phyloP scores from a whole-genome alignment of 768 basidiomycete genomes.

The Boletus insuetus region DNA sequence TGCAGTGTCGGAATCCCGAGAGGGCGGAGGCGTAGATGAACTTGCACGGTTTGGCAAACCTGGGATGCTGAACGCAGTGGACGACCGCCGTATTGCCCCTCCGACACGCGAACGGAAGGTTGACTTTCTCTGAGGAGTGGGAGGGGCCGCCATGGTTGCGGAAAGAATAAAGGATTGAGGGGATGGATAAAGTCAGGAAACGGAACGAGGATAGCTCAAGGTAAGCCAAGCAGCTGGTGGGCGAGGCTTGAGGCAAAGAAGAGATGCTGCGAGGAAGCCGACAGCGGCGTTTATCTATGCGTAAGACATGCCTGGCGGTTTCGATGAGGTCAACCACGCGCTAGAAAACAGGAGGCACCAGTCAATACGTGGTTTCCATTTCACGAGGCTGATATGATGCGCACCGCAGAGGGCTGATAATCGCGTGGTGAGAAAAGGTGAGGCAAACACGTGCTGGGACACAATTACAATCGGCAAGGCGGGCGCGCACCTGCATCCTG shows the following conservation, averaged over 20 bases:
- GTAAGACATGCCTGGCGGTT: conserved; percentile 32
- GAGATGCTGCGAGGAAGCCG: conserved; percentile 17
- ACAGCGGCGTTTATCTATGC: conserved; percentile 26
- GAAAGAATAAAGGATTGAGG: conserved; percentile 6
- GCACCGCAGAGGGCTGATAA: conserved; percentile 33
- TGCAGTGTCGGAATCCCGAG: conserved; percentile 27
- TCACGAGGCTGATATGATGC: conserved; percentile 29
- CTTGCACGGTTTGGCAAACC: conserved; percentile 30
- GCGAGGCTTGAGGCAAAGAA: conserved; percentile 21
- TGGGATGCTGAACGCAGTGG: conserved; percentile 48
- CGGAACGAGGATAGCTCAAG: conserved; percentile 4
- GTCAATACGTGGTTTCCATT: conserved; percentile 19
- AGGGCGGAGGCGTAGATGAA: conserved; percentile 26
- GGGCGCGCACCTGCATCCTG: conserved; percentile 9
- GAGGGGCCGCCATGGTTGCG: conserved; percentile 28
- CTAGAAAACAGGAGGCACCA: conserved; percentile 23
- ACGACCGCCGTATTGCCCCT: conserved; percentile 58
- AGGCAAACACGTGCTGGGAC: conserved; percentile 33
- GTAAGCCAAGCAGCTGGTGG: conserved; percentile 8
- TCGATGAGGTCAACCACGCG: conserved; percentile 35
- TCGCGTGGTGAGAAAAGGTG: conserved; percentile 29
- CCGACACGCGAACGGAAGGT: conserved; percentile 61
- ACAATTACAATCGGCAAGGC: conserved; percentile 8
- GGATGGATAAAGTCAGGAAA: conserved; percentile 9
- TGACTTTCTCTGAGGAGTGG: conserved; percentile 34